These are phyloP conservation scores for Microdochium trichocladiopsis DNA, from an alignment of 2,329 filamentous ascomycete genomes.

Conservation along the genomic window DNA sequence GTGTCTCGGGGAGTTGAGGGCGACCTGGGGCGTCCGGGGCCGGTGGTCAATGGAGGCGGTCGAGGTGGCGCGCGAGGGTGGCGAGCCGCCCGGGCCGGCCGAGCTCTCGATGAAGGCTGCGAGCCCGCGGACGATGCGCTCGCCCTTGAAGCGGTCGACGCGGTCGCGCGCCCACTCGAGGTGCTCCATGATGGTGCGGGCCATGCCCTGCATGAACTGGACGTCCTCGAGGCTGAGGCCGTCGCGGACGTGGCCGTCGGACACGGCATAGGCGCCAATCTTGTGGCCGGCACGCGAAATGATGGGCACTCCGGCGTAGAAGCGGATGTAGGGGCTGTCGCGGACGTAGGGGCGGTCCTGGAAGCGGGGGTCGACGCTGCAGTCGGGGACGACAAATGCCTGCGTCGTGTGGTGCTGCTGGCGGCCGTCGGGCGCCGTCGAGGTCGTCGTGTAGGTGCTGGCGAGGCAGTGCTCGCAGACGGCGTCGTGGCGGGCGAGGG, in stretches of 20 bases:
- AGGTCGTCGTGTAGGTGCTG: slow-evolving; percentile 14
- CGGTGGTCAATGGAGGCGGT: background rate
- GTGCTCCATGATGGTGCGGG: slow-evolving; percentile 52
- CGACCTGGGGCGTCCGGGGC: background rate
- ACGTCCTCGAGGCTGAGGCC: slow-evolving; percentile 39
- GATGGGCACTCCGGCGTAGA: slow-evolving; percentile 46
- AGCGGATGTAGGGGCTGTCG: slow-evolving; percentile 22
- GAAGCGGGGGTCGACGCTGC: slow-evolving; percentile 23
- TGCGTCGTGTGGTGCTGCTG: slow-evolving; percentile 12
- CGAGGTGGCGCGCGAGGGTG: slow-evolving; percentile 3
- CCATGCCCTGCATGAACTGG: slow-evolving; percentile 49
- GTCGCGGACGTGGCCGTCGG: slow-evolving; percentile 48
- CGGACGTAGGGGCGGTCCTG: slow-evolving; percentile 21
- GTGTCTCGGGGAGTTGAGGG: background rate
- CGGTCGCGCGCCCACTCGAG: slow-evolving; percentile 47
- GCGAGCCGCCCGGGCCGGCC: slow-evolving; percentile 13
- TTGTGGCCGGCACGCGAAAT: slow-evolving; percentile 44
- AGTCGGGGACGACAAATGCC: slow-evolving; percentile 21
- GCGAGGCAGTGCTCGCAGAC: slow-evolving; percentile 21
- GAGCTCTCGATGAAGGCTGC: slow-evolving; percentile 47
- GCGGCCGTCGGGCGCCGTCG: slow-evolving; percentile 15
- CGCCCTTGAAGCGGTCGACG: slow-evolving; percentile 44
- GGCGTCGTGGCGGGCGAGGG: slow-evolving; percentile 21
- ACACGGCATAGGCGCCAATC: slow-evolving; percentile 53
- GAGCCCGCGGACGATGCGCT: slow-evolving; percentile 46